Evolutionary conservation across 495 filamentous ascomycete species (phyloP), one percentile per base, ranked within the genome.

Genomic region (Tuber melanosporum): DNA sequence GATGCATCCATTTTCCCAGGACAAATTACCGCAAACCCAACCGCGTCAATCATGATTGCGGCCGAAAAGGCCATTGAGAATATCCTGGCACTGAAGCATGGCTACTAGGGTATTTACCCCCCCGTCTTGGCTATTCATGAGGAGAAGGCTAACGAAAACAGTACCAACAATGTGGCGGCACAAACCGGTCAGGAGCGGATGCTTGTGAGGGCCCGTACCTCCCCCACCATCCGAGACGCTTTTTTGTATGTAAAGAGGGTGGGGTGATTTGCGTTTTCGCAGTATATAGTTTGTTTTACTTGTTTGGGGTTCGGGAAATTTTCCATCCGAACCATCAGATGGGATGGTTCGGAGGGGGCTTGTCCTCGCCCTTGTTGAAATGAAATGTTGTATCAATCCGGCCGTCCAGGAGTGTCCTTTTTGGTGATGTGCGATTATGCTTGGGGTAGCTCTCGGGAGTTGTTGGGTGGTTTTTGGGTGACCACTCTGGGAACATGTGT

Each of bases 1-100:
- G 89, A 91, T 80, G 89, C 86, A 26, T 88, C 86, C 41, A 89
- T 91, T 80, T 91, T 91, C 87, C 89, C 89, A 0, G 89, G 89
- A 62, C 87, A 87, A 75, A 85, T 88, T 41, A 87, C 88, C 14
- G 89, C 87, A 74, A 91, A 91, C 84, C 90, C 89, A 19, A 86
- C 87, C 14, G 85, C 88, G 5, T 87, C 89, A 79, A 90, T 91
- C 76, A 87, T 91, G 71, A 85, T 87, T 3, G 88, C 85, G 10
- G 86, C 88, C 19, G 90, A 91, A 84, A 87, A 87, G 73, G 90
- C 90, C 9, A 85, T 87, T 0, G 85, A 86, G 71, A 84, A 84
- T 76, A 91, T 91, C 78, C 79, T 89, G 15, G 87, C 80, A 10
- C 70, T 79, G 45, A 20, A 75, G 46, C 47, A 45, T 20, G 76